Evolutionary conservation across 2,329 filamentous ascomycete species (phyloP), one percentile per base, ranked within the genome.

Genomic region (Epichloe glyceriae): DNA sequence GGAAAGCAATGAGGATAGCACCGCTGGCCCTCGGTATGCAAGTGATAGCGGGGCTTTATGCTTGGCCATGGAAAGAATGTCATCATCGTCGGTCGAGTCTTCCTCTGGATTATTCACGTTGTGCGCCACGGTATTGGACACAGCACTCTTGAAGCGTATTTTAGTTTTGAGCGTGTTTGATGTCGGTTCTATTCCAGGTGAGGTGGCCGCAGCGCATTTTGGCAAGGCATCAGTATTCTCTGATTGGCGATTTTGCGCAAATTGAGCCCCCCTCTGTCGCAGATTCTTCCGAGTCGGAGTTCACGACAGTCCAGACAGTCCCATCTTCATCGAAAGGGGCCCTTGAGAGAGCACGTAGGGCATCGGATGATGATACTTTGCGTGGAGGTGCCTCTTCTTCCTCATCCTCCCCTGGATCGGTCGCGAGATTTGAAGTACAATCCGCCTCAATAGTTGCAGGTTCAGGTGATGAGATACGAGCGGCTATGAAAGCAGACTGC

Each of bases 311-410:
- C 73, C 73, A 76, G n/a, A 73, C 67, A 4, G 72, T 73, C 10
- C 62, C 66, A 38, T 53, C 52, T 58, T 71, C 74, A 49, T 75
- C 75, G n/a, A 73, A 59, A 5, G 76, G 75, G 22, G 64, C 66
- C 55, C 75, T 67, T 15, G 76, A 76, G 46, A 80, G 61, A 3
- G 73, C 72, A 51, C 75, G 70, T 39, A 80, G 61, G 5, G 72
- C 71, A 54, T 80, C 75, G 0, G 76, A 76, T 11, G 76, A 78
- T 4, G 75, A 78, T 30, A 78, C 72, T 60, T 77, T 76, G 56
- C 73, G 75, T 2, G 75, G 74, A 26, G 69, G 67, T 40, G 67
- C 62, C 15, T 63, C 66, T 20, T 64, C 58, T n/a, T 68, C 67
- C 22, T 68, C 67, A 34, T 70, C 68, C 26, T 68, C 68, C 34